Conservation (phyloP, 73 alveolate genomes). For the Paramecium primaurelia region DNA sequence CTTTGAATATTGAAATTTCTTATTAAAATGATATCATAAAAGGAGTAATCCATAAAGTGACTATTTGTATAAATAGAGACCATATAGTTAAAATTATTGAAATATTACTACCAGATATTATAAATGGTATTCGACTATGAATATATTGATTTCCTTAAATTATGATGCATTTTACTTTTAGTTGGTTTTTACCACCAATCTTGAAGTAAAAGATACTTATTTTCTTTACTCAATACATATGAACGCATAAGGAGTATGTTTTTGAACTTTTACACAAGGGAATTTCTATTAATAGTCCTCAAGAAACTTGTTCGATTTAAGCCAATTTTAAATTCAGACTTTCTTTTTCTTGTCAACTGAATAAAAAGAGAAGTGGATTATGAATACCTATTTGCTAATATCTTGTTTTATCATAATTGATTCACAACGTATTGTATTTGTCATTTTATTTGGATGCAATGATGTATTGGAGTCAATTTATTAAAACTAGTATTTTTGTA, state of each 20-base stretch:
- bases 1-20: neutral
- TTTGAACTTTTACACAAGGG: neutral
- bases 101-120: neutral
- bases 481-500: neutral
- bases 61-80: neutral
- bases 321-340: neutral
- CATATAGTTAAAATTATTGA: neutral
- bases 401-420: neutral
- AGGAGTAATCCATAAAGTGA: constrained; percentile 14
- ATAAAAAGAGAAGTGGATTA: neutral
- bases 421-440: neutral
- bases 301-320: constrained; percentile 5
- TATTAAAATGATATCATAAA: neutral
- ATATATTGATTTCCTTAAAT: neutral
- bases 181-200: neutral
- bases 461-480: constrained; percentile 3
- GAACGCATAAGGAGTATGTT: neutral
- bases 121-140: neutral
- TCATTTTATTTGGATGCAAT: neutral
- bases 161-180: neutral
- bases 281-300: neutral
- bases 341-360: neutral
- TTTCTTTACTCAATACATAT: neutral
- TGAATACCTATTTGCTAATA: neutral
- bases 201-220: neutral